Evolutionary conservation across 108 stramenopile genomes (phyloP), one percentile per base, ranked within the genome.

Genomic region (Licmophora abbreviata): DNA sequence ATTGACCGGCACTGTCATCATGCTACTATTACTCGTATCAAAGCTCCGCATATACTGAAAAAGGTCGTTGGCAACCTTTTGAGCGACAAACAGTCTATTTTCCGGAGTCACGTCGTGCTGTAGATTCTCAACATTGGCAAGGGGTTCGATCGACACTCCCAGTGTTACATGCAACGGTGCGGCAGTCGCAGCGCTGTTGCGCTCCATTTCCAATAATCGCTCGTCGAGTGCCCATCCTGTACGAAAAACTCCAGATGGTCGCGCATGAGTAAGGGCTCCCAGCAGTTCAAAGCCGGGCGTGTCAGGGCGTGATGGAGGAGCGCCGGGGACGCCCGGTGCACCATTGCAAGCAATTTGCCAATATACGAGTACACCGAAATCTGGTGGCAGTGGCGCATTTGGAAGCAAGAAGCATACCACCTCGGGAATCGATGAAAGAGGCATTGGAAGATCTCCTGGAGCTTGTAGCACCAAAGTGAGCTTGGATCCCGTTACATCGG

Each of bases 31-130:
- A 0, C 58, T 72, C 4, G 58, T 59, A 48, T 83, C 85, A 59
- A 86, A 91, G 38, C 69, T 72, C 38, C 66, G 73, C 80, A 91
- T 81, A 50, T 74, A 91, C 30, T 74, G 74, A 36, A 76, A 91
- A 24, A 91, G 63, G 55, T 91, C 82, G 37, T 68, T 49, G 1
- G 85, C 89, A 58, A 91, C 87, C 54, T 86, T 85, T 59, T 79
- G 85, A 14, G 84, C 89, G 25, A 91, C 83, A 55, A 71, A 45
- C n/a, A 68, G 71, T 34, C 82, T 71, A 28, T 63, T 46, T 52
- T 73, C 64, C 10, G 36, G 56, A n/a, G n/a, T n/a, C n/a, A n/a
- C n/a, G n/a, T n/a, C n/a, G n/a, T n/a, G n/a, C n/a, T n/a, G n/a
- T n/a, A 88, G 25, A 45, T 91, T 91, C 25, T 65, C 50, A 33